These are phyloP conservation scores for Selaginella tamariscina DNA, from an alignment of 75 land plant genomes.

Conservation along the genomic window DNA sequence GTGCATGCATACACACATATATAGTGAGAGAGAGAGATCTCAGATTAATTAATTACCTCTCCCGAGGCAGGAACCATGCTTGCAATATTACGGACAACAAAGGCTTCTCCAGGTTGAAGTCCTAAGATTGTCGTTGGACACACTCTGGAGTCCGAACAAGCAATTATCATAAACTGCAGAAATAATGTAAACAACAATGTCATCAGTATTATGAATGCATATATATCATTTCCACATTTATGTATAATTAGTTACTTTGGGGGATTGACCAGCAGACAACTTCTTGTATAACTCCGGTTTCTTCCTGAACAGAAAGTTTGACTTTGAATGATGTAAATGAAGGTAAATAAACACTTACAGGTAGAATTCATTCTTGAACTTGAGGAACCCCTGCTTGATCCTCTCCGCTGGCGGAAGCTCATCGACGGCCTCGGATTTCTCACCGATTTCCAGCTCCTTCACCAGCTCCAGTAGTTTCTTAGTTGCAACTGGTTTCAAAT, in stretches of 20 bases:
- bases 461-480: slow-evolving; percentile 15
- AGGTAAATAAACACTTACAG: slow-evolving; percentile 29
- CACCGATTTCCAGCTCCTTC: slow-evolving; percentile 14
- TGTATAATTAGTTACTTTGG: neutral
- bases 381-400: slow-evolving; percentile 40
- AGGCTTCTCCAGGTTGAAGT: slow-evolving; percentile 5
- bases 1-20: neutral
- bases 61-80: slow-evolving; percentile 4
- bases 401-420: slow-evolving; percentile 24
- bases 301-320: neutral
- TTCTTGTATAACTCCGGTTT: neutral
- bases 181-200: neutral
- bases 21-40: neutral
- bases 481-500: slow-evolving; percentile 18
- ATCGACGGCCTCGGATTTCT: slow-evolving; percentile 11
- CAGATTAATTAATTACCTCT: neutral
- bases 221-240: neutral
- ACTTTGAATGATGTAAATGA: neutral
- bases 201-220: neutral
- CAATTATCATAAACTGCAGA: slow-evolving; percentile 4
- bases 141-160: slow-evolving; percentile 5
- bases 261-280: slow-evolving; percentile 3
- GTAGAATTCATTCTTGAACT: slow-evolving; percentile 37
- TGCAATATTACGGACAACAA: slow-evolving; percentile 8
- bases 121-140: slow-evolving; percentile 10